These are phyloP conservation scores for Yarrowia keelungensis DNA, from an alignment of 805 yeast species.

Conservation along the genomic window DNA sequence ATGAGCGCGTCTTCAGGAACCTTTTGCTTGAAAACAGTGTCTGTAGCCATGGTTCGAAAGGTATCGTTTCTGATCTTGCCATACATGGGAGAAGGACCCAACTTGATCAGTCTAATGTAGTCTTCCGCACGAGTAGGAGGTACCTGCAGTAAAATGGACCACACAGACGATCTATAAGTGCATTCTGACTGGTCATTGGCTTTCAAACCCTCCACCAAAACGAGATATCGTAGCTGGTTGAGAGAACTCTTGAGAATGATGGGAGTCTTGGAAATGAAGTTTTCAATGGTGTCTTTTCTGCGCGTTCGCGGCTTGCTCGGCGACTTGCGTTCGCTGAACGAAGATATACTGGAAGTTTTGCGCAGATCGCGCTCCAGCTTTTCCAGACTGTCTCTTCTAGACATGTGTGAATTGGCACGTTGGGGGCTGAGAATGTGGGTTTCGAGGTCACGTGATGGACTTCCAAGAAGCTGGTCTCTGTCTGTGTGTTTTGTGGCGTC, in stretches of 20 bases:
- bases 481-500: not conserved
- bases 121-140: conserved; percentile 62
- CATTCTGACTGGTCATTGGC: conserved; percentile 51
- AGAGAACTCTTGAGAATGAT: conserved; percentile 58
- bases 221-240: conserved; percentile 60
- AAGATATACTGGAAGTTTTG: conserved; percentile 4
- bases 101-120: conserved; percentile 61
- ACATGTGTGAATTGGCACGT: not conserved
- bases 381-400: conserved; percentile 25
- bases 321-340: conserved; percentile 11
- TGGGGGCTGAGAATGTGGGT: too few species aligned
- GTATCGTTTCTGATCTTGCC: conserved; percentile 84
- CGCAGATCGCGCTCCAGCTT: conserved; percentile 30
- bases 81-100: conserved; percentile 66
- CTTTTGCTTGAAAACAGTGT: conserved; percentile 63
- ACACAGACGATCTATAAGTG: conserved; percentile 74
- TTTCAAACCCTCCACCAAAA: conserved; percentile 57
- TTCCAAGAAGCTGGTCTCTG: too few species aligned
- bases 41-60: conserved; percentile 82
- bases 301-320: conserved; percentile 43
- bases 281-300: conserved; percentile 63
- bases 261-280: conserved; percentile 51
- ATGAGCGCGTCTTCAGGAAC: conserved; percentile 75
- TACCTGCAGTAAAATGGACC: conserved; percentile 77
- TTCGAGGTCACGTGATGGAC: too few species aligned